Evolutionary conservation across 139 green algal species (phyloP).

Genomic region (Coelastrella sp.): DNA sequence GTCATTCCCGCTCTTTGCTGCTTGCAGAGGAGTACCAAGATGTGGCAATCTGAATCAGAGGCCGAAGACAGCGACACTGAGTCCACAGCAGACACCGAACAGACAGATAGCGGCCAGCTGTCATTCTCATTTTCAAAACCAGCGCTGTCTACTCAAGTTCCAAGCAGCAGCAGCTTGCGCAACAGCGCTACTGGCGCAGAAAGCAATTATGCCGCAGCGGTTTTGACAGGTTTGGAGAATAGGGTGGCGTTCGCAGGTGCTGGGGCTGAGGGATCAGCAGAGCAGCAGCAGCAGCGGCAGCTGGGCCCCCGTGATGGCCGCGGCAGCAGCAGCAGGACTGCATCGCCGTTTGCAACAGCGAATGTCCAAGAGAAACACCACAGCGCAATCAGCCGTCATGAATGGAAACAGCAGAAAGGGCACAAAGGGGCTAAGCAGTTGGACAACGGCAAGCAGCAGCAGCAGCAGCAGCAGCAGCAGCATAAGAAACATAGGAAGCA

Average conservation of each 20-base stretch:
- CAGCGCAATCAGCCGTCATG: background rate
- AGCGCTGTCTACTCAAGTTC: background rate
- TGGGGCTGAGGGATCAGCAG: no score
- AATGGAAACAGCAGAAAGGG: conserved; percentile 28
- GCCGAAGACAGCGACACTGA: background rate
- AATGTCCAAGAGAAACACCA: conserved; percentile 21
- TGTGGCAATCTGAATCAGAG: background rate
- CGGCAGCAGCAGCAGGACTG: background rate
- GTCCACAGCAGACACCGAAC: background rate
- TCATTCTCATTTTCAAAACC: background rate
- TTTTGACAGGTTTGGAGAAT: background rate
- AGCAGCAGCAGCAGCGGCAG: conserved; percentile 13
- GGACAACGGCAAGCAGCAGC: background rate
- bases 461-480: conserved; percentile 4
- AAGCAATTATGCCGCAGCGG: background rate
- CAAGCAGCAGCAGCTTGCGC: background rate
- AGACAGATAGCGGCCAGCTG: background rate
- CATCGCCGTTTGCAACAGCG: conserved; percentile 15
- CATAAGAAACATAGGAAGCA: background rate
- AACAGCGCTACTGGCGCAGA: background rate
- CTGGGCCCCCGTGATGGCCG: background rate
- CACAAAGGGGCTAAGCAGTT: background rate
- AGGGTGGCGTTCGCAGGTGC: conserved; percentile 9
- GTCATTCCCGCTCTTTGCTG: background rate
- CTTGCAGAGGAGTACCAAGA: background rate